phyloP scores from a whole-genome alignment of 2,329 filamentous ascomycete species.

The Claviceps capensis region DNA sequence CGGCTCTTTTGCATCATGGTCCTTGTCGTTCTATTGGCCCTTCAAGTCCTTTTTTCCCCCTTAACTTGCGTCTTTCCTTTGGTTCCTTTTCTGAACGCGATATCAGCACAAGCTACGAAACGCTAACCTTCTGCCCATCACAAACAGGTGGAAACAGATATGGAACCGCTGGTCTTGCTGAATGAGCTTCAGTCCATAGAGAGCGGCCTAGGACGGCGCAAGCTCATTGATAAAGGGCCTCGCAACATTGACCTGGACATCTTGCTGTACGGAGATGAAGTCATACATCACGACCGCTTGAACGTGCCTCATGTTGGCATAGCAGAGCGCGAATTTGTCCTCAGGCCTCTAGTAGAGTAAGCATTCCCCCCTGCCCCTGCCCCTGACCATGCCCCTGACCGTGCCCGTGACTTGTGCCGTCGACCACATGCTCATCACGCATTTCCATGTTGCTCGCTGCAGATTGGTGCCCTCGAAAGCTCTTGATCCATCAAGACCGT shows the following conservation, averaged over 20 bases:
- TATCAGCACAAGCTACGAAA: background rate
- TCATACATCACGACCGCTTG: constrained; percentile 57
- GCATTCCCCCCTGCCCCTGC: constrained; percentile 11
- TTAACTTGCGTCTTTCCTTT: background rate
- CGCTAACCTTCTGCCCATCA: background rate
- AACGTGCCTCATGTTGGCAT: constrained; percentile 75
- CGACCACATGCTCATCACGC: background rate
- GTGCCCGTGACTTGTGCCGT: background rate
- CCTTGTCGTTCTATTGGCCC: no score
- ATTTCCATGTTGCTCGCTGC: background rate
- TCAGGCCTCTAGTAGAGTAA: constrained; percentile 72
- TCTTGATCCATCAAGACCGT: constrained; percentile 38
- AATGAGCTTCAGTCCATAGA: constrained; percentile 78
- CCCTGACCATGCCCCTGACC: no score
- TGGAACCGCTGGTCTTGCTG: constrained; percentile 63
- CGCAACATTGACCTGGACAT: constrained; percentile 93
- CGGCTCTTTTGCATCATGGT: no score
- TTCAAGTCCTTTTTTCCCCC: background rate
- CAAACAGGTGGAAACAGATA: constrained; percentile 60
- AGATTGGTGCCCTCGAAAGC: constrained; percentile 43
- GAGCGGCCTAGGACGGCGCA: constrained; percentile 61
- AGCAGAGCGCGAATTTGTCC: constrained; percentile 83
- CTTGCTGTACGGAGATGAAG: constrained; percentile 60
- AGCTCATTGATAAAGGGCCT: constrained; percentile 84
- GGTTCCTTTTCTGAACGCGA: no score